phyloP scores from a whole-genome alignment of 768 basidiomycete species.

The Serendipita sp. region DNA sequence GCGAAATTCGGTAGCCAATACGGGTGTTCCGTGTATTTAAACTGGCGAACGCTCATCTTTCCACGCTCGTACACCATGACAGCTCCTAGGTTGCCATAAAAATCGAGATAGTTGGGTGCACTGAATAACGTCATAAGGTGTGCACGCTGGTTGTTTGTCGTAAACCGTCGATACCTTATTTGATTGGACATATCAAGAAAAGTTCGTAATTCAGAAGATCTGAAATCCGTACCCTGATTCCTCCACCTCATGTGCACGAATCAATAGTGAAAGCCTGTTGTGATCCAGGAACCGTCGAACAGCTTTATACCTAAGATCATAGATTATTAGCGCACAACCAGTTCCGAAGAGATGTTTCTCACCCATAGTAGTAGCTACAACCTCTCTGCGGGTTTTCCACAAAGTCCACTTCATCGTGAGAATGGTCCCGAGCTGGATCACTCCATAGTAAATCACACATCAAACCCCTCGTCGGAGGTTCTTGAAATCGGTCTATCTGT shows the following conservation, averaged over 20 bases:
- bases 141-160: constrained; percentile 87
- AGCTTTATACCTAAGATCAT: constrained; percentile 48
- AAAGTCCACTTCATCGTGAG: neutral
- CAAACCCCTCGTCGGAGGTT: constrained; percentile 82
- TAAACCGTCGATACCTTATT: constrained; percentile 38
- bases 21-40: neutral
- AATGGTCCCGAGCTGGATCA: constrained; percentile 39
- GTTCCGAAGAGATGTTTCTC: neutral
- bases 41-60: constrained; percentile 5
- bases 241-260: constrained; percentile 94
- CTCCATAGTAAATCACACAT: constrained; percentile 95
- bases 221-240: constrained; percentile 63
- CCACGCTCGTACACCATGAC: constrained; percentile 24
- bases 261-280: constrained; percentile 79
- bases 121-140: constrained; percentile 94
- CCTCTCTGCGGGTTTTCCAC: constrained; percentile 2
- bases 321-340: constrained; percentile 5
- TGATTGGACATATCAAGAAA: neutral
- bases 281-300: constrained; percentile 88
- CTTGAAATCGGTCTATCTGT: constrained; percentile 81
- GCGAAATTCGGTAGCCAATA: constrained; percentile 89
- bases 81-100: constrained; percentile 94
- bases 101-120: constrained; percentile 92
- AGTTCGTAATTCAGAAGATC: neutral
- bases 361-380: neutral